phyloP scores from a whole-genome alignment of 495 filamentous ascomycete species.

The Collariella sp. region DNA sequence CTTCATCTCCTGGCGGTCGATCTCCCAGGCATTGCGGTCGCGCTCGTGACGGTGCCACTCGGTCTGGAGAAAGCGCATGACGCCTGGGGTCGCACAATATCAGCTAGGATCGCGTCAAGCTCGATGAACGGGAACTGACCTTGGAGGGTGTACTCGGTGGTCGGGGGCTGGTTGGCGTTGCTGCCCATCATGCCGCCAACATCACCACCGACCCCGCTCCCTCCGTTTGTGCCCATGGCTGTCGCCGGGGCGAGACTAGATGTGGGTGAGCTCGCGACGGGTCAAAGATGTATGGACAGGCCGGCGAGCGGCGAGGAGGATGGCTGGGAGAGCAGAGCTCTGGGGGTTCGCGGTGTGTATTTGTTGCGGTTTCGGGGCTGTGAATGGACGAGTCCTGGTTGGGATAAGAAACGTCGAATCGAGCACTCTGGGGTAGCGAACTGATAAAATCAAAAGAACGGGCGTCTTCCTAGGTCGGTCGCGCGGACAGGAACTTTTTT shows the following conservation, averaged over 20 bases:
- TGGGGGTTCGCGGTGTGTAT: background rate
- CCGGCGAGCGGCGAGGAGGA: constrained; percentile 14
- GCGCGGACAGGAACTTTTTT: constrained; percentile 9
- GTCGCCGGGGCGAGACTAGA: constrained; percentile 55
- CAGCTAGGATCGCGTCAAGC: constrained; percentile 5
- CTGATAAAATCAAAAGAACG: background rate
- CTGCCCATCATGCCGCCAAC: constrained; percentile 30
- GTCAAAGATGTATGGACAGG: constrained; percentile 16
- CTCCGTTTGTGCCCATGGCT: constrained; percentile 58
- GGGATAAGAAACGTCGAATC: background rate
- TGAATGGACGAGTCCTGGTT: background rate
- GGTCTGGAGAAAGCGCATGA: constrained; percentile 98
- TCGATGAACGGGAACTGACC: constrained; percentile 45
- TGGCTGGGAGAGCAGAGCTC: background rate
- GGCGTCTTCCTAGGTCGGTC: background rate
- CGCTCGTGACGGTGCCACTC: constrained; percentile 99
- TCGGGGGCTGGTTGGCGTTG: constrained; percentile 56
- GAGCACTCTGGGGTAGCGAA: background rate
- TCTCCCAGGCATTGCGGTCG: constrained; percentile 97
- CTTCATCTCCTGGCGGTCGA: constrained; percentile 98
- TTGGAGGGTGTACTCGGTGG: constrained; percentile 97
- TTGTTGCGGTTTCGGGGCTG: background rate
- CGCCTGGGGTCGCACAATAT: constrained; percentile 48
- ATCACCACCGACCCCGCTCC: constrained; percentile 45
- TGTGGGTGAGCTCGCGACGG: constrained; percentile 3